Evolutionary conservation across 106 monocot genomes (phyloP).

Genomic region (Phalaenopsis equestris): DNA sequence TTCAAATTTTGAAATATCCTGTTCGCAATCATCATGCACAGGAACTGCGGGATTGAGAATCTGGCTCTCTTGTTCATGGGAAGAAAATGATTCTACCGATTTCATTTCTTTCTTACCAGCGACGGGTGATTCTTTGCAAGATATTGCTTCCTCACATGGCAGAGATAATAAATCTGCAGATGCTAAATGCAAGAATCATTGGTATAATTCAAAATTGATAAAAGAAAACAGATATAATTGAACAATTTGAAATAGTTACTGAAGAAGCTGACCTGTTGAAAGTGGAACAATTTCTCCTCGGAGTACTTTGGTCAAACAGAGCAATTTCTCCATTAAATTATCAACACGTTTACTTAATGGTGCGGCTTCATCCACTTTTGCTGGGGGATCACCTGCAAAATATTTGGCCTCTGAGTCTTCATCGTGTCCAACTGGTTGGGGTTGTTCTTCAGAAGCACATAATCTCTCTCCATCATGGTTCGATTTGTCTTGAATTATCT

Average conservation of each 20-base stretch:
- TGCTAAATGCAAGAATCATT: background rate
- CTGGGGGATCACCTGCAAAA: background rate
- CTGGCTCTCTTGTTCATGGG: background rate
- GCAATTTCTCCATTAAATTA: conserved; percentile 6
- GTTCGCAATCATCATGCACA: background rate
- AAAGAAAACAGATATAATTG: background rate
- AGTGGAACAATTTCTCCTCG: conserved; percentile 3
- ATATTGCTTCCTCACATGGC: background rate
- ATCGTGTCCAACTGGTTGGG: background rate
- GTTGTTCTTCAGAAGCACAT: background rate
- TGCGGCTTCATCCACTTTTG: background rate
- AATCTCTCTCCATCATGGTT: background rate
- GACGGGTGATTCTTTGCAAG: background rate
- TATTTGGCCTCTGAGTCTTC: background rate
- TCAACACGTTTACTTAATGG: conserved; percentile 8
- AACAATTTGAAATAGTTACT: background rate
- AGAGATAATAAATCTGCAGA: conserved; percentile 1
- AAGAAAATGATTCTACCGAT: background rate
- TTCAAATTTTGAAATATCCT: background rate
- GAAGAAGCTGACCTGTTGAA: background rate
- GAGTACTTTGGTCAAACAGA: background rate
- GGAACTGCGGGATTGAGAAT: background rate
- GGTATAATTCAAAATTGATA: background rate
- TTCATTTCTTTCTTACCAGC: background rate
- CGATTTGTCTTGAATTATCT: background rate